Conservation (phyloP, 225 moss, liverwort and hornwort genomes). For the Pleurozium schreberi region DNA sequence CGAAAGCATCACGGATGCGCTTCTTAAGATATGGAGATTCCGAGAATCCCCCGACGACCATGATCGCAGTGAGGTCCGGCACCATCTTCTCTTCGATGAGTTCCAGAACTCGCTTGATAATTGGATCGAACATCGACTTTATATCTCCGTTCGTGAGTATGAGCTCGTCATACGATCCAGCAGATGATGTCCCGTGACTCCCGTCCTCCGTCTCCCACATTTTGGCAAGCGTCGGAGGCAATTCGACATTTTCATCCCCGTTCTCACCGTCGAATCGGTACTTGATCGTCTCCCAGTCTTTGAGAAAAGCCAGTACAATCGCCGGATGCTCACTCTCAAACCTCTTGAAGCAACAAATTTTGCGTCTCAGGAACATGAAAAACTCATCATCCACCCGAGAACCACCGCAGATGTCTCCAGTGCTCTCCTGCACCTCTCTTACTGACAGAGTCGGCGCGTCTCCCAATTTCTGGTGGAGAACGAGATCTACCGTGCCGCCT, state of each 20-base stretch:
- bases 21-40: neutral
- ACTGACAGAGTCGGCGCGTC: neutral
- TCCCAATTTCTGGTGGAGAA: constrained; percentile 13
- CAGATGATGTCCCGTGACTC: neutral
- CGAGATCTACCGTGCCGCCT: constrained; percentile 11
- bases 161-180: neutral
- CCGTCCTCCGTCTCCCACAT: neutral
- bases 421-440: constrained; percentile 3
- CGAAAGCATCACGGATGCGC: neutral
- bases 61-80: neutral
- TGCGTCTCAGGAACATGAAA: neutral
- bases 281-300: neutral
- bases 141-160: neutral
- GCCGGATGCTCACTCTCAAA: neutral
- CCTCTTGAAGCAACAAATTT: constrained; percentile 13
- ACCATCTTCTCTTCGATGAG: neutral
- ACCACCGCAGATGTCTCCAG: constrained; percentile 45
- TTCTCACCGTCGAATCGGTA: neutral
- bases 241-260: neutral
- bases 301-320: neutral
- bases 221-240: neutral
- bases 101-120: neutral
- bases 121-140: constrained; percentile 3
- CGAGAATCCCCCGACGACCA: constrained; percentile 3
- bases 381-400: constrained; percentile 25